These are phyloP conservation scores for Globisporangium cederbergense DNA, from an alignment of 352 stramenopile genomes.

Conservation along the genomic window DNA sequence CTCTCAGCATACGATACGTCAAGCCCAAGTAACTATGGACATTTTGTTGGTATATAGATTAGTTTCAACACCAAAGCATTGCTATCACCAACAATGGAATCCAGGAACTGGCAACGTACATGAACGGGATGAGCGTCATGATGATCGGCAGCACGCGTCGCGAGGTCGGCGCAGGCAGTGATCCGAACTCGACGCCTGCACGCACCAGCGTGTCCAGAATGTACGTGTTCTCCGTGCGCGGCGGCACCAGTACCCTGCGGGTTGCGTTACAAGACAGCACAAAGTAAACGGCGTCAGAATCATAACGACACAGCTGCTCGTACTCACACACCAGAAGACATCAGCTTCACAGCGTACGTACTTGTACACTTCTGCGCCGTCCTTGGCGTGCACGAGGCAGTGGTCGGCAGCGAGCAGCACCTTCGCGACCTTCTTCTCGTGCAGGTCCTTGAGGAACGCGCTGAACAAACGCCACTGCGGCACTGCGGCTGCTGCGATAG, in stretches of 20 bases:
- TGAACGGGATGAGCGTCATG: constrained; percentile 70
- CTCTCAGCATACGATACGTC: constrained; percentile 80
- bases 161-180: constrained; percentile 39
- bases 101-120: constrained; percentile 24
- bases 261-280: background rate
- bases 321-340: background rate
- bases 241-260: constrained; percentile 61
- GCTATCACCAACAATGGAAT: background rate
- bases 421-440: constrained; percentile 42
- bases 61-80: background rate
- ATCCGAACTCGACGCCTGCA: constrained; percentile 69
- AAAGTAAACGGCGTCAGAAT: constrained; percentile 11
- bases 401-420: constrained; percentile 62
- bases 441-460: constrained; percentile 54
- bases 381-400: constrained; percentile 50
- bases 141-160: constrained; percentile 49
- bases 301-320: background rate
- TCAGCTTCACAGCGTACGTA: constrained; percentile 28
- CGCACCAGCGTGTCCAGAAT: constrained; percentile 60
- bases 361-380: constrained; percentile 49
- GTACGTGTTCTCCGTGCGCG: constrained; percentile 68
- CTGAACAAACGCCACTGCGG: constrained; percentile 69
- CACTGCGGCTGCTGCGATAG: constrained; percentile 16
- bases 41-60: background rate
- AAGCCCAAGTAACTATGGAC: constrained; percentile 67